phyloP scores from a whole-genome alignment of 805 yeast genomes.

The Sporopachydermia quercuum region DNA sequence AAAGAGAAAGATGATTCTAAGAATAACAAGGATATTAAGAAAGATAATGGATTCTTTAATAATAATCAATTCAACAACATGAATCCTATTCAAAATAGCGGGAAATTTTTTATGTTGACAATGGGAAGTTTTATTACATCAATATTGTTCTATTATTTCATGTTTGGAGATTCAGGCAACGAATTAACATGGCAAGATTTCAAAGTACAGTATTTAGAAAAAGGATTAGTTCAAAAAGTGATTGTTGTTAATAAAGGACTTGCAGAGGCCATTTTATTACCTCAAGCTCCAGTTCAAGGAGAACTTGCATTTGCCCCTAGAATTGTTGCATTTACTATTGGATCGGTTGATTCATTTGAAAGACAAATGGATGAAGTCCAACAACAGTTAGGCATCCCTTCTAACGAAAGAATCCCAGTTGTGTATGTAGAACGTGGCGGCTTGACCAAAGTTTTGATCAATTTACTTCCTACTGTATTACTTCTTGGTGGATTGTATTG shows the following conservation, averaged over 20 bases:
- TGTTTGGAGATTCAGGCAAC: slow-evolving; percentile 5
- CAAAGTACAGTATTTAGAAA: slow-evolving; percentile 60
- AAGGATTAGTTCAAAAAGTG: slow-evolving; percentile 62
- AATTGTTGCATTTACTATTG: slow-evolving; percentile 65
- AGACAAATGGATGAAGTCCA: slow-evolving; percentile 66
- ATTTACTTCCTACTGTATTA: slow-evolving; percentile 68
- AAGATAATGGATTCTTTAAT: slow-evolving; percentile 7
- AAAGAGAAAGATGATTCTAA: slow-evolving; percentile 13
- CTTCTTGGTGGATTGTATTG: slow-evolving; percentile 69
- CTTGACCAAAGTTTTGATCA: slow-evolving; percentile 44
- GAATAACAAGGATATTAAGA: slow-evolving; percentile 22
- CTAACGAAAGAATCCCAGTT: slow-evolving; percentile 64
- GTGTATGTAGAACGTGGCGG: slow-evolving; percentile 57
- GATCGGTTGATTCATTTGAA: slow-evolving; percentile 76
- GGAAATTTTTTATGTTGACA: slow-evolving; percentile 23
- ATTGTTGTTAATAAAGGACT: slow-evolving; percentile 57
- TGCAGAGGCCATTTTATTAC: slow-evolving; percentile 56
- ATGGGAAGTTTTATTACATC: slow-evolving; percentile 23
- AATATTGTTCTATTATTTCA: slow-evolving; percentile 19
- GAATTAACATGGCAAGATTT: slow-evolving; percentile 65
- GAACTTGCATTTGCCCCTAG: slow-evolving; percentile 19
- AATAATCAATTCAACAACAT: background rate
- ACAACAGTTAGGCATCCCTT: slow-evolving; percentile 50
- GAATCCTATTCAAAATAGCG: slow-evolving; percentile 26
- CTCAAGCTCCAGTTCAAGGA: slow-evolving; percentile 24